A percentile compares a stretch with the other conserved stretches of the same genome.
Evolutionary conservation across 371 early-diverging fungal species (phyloP).

Genomic region (Capillidium rhysosporum): DNA sequence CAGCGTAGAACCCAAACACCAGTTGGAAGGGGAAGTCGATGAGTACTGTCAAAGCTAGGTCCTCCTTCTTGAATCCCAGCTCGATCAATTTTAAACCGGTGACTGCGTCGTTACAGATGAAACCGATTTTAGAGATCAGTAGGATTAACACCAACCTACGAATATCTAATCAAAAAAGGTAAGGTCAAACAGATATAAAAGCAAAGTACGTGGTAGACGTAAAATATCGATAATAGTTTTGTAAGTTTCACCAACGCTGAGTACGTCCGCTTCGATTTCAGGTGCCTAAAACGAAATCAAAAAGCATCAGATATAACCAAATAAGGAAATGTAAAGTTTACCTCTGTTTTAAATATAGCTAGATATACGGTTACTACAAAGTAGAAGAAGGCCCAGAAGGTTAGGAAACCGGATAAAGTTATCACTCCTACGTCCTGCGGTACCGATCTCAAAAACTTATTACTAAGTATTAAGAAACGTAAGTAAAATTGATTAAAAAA

Average conservation of each 20-base stretch:
- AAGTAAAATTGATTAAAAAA: background rate
- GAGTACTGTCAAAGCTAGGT: conserved; percentile 74
- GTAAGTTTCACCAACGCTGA: conserved; percentile 23
- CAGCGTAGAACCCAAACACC: conserved; percentile 90
- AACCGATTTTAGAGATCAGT: conserved; percentile 78
- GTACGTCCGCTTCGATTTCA: conserved; percentile 12
- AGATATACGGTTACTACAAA: conserved; percentile 65
- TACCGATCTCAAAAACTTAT: conserved; percentile 61
- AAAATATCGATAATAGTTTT: conserved; percentile 46
- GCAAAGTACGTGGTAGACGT: conserved; percentile 34
- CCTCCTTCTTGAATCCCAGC: conserved; percentile 85
- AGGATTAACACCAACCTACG: conserved; percentile 52
- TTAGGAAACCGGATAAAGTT: conserved; percentile 63
- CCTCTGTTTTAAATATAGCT: conserved; percentile 57
- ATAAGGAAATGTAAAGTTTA: conserved; percentile 6
- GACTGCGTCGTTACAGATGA: conserved; percentile 84
- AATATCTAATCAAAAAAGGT: conserved; percentile 43
- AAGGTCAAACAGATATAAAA: background rate
- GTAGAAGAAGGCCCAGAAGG: conserved; percentile 82
- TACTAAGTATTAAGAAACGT: conserved; percentile 20
- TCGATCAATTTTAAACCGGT: conserved; percentile 85
- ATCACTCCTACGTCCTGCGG: conserved; percentile 55
- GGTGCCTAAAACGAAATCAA: conserved; percentile 8
- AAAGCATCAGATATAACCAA: background rate
- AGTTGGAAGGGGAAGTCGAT: conserved; percentile 93